These are phyloP conservation scores for Leccinum truebloodii DNA, from an alignment of 768 basidiomycete species.

Conservation along the genomic window DNA sequence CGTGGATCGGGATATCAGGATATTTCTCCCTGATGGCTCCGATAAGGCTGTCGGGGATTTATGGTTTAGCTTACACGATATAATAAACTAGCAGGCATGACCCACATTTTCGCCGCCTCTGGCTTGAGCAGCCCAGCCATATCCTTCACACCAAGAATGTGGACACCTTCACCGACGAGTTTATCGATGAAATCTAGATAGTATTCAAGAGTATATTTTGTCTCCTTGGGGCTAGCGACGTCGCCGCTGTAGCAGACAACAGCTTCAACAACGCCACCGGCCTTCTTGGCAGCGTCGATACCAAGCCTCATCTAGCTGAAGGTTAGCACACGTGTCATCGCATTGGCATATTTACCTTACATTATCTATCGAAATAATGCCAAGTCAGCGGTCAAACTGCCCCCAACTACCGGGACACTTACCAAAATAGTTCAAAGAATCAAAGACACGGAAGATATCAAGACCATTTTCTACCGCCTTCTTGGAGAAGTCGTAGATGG, in stretches of 20 bases:
- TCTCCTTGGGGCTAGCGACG: slow-evolving; percentile 91
- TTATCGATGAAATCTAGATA: slow-evolving; percentile 95
- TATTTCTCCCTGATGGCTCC: slow-evolving; percentile 94
- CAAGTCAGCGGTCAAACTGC: slow-evolving; percentile 5
- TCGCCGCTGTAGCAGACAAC: slow-evolving; percentile 99
- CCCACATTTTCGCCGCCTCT: slow-evolving; percentile 85
- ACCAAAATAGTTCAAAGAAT: slow-evolving; percentile 99
- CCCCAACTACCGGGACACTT: slow-evolving; percentile 27
- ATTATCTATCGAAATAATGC: slow-evolving; percentile 53
- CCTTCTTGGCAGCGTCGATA: slow-evolving; percentile 99
- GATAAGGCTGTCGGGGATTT: slow-evolving; percentile 61
- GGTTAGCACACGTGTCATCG: slow-evolving; percentile 14
- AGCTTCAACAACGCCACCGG: slow-evolving; percentile 96
- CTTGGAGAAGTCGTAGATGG: slow-evolving; percentile 99
- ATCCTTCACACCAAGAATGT: slow-evolving; percentile 97
- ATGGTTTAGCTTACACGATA: slow-evolving; percentile 5
- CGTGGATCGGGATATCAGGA: slow-evolving; percentile 97
- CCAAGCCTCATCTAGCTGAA: slow-evolving; percentile 84
- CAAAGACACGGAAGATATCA: slow-evolving; percentile 99
- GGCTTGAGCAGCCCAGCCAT: slow-evolving; percentile 98
- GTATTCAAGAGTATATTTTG: slow-evolving; percentile 96
- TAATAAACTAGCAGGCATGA: not conserved
- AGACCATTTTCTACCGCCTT: slow-evolving; percentile 99
- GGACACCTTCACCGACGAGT: slow-evolving; percentile 92
- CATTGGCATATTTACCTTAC: slow-evolving; percentile 39